Percentiles rank a stretch among this genome's conserved stretches.
Evolutionary conservation across 2,329 filamentous ascomycete species (phyloP).

Genomic region (Mycosphaerella arachidis): DNA sequence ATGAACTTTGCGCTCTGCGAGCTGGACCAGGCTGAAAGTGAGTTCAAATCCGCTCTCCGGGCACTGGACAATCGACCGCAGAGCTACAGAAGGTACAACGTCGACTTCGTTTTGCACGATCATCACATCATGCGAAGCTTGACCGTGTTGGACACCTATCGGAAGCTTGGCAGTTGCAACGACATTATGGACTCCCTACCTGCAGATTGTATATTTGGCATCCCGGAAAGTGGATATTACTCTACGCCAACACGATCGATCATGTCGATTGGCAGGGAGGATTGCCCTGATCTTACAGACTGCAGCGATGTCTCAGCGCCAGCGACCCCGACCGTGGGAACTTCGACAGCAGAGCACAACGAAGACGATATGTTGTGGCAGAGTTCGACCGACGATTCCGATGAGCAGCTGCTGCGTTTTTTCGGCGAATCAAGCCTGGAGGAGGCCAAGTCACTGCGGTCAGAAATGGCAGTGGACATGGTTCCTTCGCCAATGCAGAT

Average conservation of each 20-base stretch:
- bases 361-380: not conserved
- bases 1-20: slow-evolving; percentile 25
- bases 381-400: not conserved
- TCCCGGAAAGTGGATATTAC: not conserved
- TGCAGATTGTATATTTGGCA: slow-evolving; percentile 27
- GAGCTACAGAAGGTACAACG: slow-evolving; percentile 12
- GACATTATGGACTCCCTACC: slow-evolving; percentile 17
- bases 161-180: slow-evolving; percentile 1
- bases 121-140: slow-evolving; percentile 14
- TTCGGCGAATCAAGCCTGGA: not conserved
- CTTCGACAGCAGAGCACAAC: not conserved
- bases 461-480: not conserved
- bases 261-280: not conserved
- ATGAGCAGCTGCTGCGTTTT: not conserved
- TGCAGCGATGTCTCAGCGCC: not conserved
- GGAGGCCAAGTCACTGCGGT: not conserved
- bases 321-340: not conserved
- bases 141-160: slow-evolving; percentile 2
- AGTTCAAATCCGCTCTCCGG: slow-evolving; percentile 21
- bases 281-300: not conserved
- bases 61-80: slow-evolving; percentile 13
- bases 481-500: not conserved
- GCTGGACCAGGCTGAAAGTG: slow-evolving; percentile 17
- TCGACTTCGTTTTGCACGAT: slow-evolving; percentile 23
- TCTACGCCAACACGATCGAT: not conserved